Evolutionary conservation across 192 early-diverging fungal species (phyloP).

Genomic region (Coemansia nantahalensis): DNA sequence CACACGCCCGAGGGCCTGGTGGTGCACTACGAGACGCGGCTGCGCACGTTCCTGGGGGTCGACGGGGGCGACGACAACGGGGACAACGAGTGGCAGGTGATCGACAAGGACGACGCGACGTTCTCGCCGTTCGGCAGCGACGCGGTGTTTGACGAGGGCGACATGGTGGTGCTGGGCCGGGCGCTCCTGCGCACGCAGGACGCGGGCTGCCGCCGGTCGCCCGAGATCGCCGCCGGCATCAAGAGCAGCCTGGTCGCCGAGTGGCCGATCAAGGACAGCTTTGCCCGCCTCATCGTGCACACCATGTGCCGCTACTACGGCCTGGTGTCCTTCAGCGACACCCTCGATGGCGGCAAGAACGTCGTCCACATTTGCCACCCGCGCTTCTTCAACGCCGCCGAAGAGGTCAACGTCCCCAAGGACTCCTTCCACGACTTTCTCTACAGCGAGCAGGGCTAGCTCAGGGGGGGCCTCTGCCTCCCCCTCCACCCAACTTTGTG

Average conservation of each 20-base stretch:
- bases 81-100: constrained; percentile 35
- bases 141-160: constrained; percentile 28
- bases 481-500: no score
- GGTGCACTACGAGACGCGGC: constrained; percentile 32
- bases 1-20: constrained; percentile 47
- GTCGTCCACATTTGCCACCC: constrained; percentile 48
- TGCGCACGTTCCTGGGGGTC: constrained; percentile 34
- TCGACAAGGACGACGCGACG: constrained; percentile 35
- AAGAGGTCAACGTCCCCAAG: constrained; percentile 8
- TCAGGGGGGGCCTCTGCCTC: no score
- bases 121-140: constrained; percentile 34
- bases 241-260: constrained; percentile 32
- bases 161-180: constrained; percentile 29
- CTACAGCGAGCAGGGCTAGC: constrained; percentile 13
- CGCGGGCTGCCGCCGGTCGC: constrained; percentile 7
- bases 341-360: constrained; percentile 18
- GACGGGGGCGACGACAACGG: not conserved
- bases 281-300: constrained; percentile 41
- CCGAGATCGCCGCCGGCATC: constrained; percentile 29
- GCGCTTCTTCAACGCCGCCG: constrained; percentile 27
- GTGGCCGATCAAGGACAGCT: constrained; percentile 45
- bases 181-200: constrained; percentile 16
- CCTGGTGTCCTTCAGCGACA: constrained; percentile 43
- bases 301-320: constrained; percentile 53
- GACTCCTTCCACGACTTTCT: constrained; percentile 29